These are phyloP conservation scores for Colletotrichum trifolii DNA, from an alignment of 2,329 filamentous ascomycete species.

Conservation along the genomic window DNA sequence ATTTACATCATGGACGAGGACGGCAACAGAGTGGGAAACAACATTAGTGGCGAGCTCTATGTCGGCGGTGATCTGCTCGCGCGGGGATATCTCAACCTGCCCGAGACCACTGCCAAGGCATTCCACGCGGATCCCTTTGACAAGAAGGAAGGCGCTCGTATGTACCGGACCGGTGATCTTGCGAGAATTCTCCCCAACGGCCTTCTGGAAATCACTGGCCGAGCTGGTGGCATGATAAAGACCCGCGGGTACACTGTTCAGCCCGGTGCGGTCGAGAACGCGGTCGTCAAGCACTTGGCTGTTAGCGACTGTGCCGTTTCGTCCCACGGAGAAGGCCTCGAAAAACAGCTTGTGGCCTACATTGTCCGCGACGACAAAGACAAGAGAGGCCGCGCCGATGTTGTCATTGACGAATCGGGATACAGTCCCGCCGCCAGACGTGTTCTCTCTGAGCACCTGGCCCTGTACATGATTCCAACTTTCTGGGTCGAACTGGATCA, in stretches of 20 bases:
- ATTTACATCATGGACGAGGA: slow-evolving; percentile 79
- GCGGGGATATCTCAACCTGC: slow-evolving; percentile 82
- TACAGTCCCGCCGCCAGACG: slow-evolving; percentile 77
- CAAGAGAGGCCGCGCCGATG: slow-evolving; percentile 65
- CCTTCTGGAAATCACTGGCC: slow-evolving; percentile 78
- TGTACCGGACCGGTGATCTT: slow-evolving; percentile 81
- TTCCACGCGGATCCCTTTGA: slow-evolving; percentile 76
- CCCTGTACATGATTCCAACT: slow-evolving; percentile 86
- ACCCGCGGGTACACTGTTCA: slow-evolving; percentile 83
- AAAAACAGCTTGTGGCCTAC: slow-evolving; percentile 81
- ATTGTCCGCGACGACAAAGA: slow-evolving; percentile 75
- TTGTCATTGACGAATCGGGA: slow-evolving; percentile 76
- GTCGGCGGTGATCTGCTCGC: slow-evolving; percentile 80
- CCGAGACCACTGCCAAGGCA: slow-evolving; percentile 78
- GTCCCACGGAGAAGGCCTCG: slow-evolving; percentile 80
- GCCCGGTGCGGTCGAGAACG: slow-evolving; percentile 79
- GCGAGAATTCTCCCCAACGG: slow-evolving; percentile 75
- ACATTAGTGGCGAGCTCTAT: slow-evolving; percentile 77
- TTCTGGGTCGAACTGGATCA: slow-evolving; percentile 79
- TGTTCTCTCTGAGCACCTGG: slow-evolving; percentile 72
- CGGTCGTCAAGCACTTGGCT: slow-evolving; percentile 75
- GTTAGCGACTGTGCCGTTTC: slow-evolving; percentile 78
- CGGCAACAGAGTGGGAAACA: slow-evolving; percentile 70
- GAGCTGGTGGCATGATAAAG: slow-evolving; percentile 84
- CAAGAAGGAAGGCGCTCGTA: slow-evolving; percentile 67